phyloP scores from a whole-genome alignment of 805 yeast genomes.

The Isabelozyma pseudorhagii region DNA sequence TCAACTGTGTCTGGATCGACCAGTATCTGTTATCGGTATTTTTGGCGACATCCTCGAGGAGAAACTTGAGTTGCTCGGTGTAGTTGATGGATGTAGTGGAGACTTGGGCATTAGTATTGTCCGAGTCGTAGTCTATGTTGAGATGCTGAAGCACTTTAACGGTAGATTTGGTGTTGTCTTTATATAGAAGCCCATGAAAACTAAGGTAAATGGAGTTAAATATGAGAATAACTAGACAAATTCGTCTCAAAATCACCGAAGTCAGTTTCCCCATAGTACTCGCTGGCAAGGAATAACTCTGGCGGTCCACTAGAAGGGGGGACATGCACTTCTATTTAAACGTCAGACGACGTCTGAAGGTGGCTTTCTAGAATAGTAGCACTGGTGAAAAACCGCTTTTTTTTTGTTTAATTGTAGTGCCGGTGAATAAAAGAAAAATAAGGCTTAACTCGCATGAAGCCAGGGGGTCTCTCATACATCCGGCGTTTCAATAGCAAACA shows the following conservation, averaged over 20 bases:
- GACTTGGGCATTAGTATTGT: background rate
- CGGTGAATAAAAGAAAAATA: background rate
- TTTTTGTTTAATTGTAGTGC: background rate
- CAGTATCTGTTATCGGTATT: slow-evolving; percentile 17
- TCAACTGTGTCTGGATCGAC: slow-evolving; percentile 19
- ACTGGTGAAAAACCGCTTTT: too few species aligned
- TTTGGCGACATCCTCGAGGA: slow-evolving; percentile 13
- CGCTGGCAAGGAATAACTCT: too few species aligned
- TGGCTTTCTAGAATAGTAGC: too few species aligned
- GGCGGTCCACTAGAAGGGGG: too few species aligned
- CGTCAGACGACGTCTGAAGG: too few species aligned
- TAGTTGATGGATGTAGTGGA: background rate
- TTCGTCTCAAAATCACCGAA: too few species aligned
- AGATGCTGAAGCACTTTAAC: background rate
- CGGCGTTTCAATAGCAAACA: background rate
- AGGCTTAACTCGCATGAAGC: background rate
- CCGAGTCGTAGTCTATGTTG: background rate
- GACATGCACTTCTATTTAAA: too few species aligned
- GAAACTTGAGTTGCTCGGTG: slow-evolving; percentile 5
- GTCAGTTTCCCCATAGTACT: too few species aligned
- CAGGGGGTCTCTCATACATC: background rate
- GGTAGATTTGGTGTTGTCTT: background rate
- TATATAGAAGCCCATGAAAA: background rate
- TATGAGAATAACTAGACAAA: too few species aligned
- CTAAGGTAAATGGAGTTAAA: background rate